These are phyloP conservation scores for Boletus speciosus DNA, from an alignment of 768 basidiomycete species.

Conservation along the genomic window DNA sequence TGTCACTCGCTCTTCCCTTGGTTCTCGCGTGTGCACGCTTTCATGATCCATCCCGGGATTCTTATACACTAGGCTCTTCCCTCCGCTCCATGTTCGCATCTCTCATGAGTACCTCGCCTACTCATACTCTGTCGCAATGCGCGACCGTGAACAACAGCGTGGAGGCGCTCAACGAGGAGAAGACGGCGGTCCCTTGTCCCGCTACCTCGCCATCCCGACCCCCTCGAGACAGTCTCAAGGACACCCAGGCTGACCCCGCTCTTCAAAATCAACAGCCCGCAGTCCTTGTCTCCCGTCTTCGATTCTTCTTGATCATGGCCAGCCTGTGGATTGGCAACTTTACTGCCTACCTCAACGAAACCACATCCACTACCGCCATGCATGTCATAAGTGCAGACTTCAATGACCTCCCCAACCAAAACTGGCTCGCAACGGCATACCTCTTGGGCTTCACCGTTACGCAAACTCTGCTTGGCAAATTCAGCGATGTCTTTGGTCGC, in stretches of 20 bases:
- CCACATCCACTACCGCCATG: conserved; percentile 35
- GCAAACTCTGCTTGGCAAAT: conserved; percentile 33
- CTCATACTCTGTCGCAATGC: conserved; percentile 31
- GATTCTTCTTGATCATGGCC: conserved; percentile 34
- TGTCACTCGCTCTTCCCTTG: not conserved
- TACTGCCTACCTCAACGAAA: conserved; percentile 36
- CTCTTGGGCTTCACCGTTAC: conserved; percentile 37
- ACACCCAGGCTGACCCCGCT: not conserved
- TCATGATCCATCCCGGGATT: conserved; percentile 12
- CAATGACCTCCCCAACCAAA: conserved; percentile 29
- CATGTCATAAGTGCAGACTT: conserved; percentile 33
- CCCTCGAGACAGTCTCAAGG: not conserved
- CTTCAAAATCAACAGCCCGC: conserved; percentile 21
- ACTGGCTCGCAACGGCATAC: conserved; percentile 35
- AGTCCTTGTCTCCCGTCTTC: conserved; percentile 26
- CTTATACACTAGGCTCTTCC: conserved; percentile 16
- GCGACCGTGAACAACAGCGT: conserved; percentile 29
- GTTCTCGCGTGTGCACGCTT: conserved; percentile 15
- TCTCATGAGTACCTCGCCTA: conserved; percentile 27
- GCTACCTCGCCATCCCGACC: not conserved
- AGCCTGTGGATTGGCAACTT: conserved; percentile 36
- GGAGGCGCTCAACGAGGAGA: conserved; percentile 25
- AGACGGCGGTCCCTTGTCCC: conserved; percentile 10
- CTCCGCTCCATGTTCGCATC: conserved; percentile 3
- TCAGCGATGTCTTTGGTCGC: conserved; percentile 36